Evolutionary conservation across 371 early-diverging fungal species (phyloP), one percentile per base, ranked within the genome.

Genomic region (Mucor piriformis): DNA sequence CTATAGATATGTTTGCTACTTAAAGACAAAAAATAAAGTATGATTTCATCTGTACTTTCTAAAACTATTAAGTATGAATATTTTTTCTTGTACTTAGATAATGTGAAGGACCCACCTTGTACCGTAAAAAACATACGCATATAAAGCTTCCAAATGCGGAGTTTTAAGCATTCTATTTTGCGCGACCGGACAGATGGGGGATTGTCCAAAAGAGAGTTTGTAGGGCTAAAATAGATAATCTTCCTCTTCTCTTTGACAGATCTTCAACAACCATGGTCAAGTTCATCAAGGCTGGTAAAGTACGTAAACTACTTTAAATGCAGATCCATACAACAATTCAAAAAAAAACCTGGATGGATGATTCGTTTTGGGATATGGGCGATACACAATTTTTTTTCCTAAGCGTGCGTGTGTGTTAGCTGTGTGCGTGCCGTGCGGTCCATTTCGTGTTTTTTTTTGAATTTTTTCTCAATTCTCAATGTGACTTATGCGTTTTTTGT

Each of bases 241-340:
- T 37, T 12, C 60, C 67, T 64, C 71, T 67, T 63, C 54, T 61
- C 61, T 58, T 66, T 60, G 56, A 67, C 63, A 67, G 56, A 61
- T 55, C 55, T 38, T 55, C 49, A 61, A 44, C 61, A 48, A 70
- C 54, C 50, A 86, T 86, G 87, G 87, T 84, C 76, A 86, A 85
- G 74, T 86, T 88, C 83, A 71, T 88, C 50, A 86, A 88, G 77
- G 74, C 73, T 69, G 83, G 83, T 61, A 86, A 82, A 81, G 73
- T 73, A 64, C 13, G 68, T 69, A 72, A 42, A 55, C 24, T 32
- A 49, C 12, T 18, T 16, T 29, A 23, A 29, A 46, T 16, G 49
- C 24, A 38, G 16, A 46, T 47, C 15, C 25, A 34, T 38, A 23
- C 6, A 7, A 18, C 0, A 40, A n/a, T 37, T 27, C 38, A 38